Evolutionary conservation across 768 basidiomycete species (phyloP).

Genomic region (Amanita pallidorosea): DNA sequence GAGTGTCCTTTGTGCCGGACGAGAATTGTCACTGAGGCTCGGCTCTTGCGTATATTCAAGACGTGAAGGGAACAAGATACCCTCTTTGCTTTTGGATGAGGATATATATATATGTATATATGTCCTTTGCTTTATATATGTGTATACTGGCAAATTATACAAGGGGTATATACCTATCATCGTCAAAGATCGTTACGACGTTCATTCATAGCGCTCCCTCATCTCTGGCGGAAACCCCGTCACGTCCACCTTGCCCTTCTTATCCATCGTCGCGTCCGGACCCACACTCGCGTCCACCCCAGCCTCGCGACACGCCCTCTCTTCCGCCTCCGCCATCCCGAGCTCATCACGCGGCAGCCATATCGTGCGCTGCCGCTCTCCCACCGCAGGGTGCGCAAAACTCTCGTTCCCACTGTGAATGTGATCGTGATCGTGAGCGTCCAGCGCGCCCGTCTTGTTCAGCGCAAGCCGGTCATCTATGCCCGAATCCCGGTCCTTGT

Average conservation of each 20-base stretch:
- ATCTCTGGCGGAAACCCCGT: slow-evolving; percentile 23
- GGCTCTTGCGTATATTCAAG: slow-evolving; percentile 70
- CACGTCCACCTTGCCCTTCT: slow-evolving; percentile 27
- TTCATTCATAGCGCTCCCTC: not conserved
- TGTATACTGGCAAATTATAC: not conserved
- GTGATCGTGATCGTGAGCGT: slow-evolving; percentile 1
- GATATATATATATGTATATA: too few species aligned
- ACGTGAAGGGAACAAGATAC: slow-evolving; percentile 16
- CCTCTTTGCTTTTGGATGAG: not conserved
- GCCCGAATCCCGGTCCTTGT: too few species aligned
- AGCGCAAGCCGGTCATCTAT: slow-evolving; percentile 9
- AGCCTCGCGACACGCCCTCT: slow-evolving; percentile 48
- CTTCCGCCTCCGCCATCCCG: slow-evolving; percentile 57
- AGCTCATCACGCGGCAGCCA: slow-evolving; percentile 77
- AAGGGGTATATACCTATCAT: too few species aligned
- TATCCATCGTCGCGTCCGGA: slow-evolving; percentile 18
- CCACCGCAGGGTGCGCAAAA: slow-evolving; percentile 83
- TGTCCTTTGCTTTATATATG: too few species aligned
- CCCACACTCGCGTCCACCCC: slow-evolving; percentile 36
- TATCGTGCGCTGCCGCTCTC: slow-evolving; percentile 59
- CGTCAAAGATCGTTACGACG: too few species aligned
- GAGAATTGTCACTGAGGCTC: slow-evolving; percentile 73
- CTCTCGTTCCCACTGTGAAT: slow-evolving; percentile 28
- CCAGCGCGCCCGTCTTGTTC: slow-evolving; percentile 21
- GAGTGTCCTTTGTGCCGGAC: slow-evolving; percentile 91